phyloP scores from a whole-genome alignment of 805 yeast species.

The Candida stauntonica region DNA sequence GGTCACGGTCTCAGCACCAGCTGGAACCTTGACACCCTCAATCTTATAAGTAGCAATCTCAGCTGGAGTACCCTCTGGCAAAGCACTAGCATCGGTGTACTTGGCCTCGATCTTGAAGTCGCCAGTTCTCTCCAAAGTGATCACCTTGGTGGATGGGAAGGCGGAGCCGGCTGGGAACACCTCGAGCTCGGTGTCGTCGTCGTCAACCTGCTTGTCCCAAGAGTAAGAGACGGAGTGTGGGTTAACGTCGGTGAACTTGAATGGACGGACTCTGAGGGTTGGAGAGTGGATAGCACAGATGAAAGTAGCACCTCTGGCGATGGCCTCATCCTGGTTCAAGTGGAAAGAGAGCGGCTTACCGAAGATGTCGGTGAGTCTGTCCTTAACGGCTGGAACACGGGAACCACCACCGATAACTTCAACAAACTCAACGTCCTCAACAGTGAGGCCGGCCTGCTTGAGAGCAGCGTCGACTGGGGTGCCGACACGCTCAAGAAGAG shows the following conservation, averaged over 20 bases:
- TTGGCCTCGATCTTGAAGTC: conserved; percentile 85
- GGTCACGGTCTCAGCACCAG: conserved; percentile 73
- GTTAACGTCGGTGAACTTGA: conserved; percentile 95
- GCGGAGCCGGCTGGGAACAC: conserved; percentile 93
- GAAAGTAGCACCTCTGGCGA: conserved; percentile 98
- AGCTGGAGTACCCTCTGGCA: conserved; percentile 62
- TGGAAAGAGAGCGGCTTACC: conserved; percentile 88
- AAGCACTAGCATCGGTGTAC: conserved; percentile 69
- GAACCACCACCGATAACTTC: conserved; percentile 98
- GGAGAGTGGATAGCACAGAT: conserved; percentile 99
- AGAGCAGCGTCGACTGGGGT: conserved; percentile 81
- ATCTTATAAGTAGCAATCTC: conserved; percentile 82
- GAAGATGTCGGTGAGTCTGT: conserved; percentile 72
- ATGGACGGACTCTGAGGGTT: conserved; percentile 96
- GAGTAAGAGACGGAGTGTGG: conserved; percentile 86
- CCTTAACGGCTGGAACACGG: conserved; percentile 92
- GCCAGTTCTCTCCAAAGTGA: conserved; percentile 86
- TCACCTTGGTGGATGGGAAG: conserved; percentile 93
- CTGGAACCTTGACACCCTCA: conserved; percentile 76
- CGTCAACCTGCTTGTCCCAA: conserved; percentile 94
- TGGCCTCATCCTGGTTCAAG: conserved; percentile 98
- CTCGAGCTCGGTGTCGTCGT: conserved; percentile 82
- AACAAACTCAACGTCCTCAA: conserved; percentile 78
- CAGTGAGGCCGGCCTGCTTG: conserved; percentile 67
- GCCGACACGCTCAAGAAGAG: conserved; percentile 70